Percentiles rank a stretch among this genome's conserved stretches.
Evolutionary conservation across 2,329 filamentous ascomycete genomes (phyloP).

Genomic region (Ophiostoma sp.): DNA sequence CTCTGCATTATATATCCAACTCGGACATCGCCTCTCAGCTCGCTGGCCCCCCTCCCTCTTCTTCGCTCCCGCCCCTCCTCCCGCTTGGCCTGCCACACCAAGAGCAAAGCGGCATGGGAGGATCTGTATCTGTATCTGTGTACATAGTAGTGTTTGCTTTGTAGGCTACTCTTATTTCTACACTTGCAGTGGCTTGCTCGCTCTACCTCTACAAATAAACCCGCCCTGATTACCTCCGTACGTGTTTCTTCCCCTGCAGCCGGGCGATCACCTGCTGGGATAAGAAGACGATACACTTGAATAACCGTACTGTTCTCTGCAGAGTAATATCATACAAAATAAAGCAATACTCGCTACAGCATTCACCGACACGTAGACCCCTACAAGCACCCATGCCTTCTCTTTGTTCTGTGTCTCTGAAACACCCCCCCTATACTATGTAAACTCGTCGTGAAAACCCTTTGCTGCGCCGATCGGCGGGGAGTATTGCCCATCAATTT

Average conservation of each 20-base stretch:
- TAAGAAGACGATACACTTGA: not conserved
- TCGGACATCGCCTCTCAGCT: not conserved
- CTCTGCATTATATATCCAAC: not conserved
- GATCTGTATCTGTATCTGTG: not conserved
- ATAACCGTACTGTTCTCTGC: not conserved
- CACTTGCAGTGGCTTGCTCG: not conserved
- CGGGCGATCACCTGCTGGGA: not conserved
- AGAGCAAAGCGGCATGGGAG: not conserved
- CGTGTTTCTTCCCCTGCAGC: not conserved
- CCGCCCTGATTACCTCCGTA: not conserved
- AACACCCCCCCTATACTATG: not conserved
- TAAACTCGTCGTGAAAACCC: not conserved
- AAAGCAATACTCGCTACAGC: not conserved
- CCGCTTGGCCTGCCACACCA: constrained; percentile 9
- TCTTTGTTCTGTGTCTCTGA: not conserved
- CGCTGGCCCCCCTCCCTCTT: not conserved
- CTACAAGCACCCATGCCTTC: not conserved
- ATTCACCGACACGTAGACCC: not conserved
- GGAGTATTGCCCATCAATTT: not conserved
- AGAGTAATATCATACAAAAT: no score
- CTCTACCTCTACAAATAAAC: not conserved
- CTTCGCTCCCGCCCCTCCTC: constrained; percentile 11
- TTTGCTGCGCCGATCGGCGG: constrained; percentile 4
- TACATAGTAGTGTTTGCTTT: not conserved
- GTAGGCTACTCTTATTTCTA: not conserved